phyloP scores from a whole-genome alignment of 2,329 filamentous ascomycete species.

The Fusarium redolens region DNA sequence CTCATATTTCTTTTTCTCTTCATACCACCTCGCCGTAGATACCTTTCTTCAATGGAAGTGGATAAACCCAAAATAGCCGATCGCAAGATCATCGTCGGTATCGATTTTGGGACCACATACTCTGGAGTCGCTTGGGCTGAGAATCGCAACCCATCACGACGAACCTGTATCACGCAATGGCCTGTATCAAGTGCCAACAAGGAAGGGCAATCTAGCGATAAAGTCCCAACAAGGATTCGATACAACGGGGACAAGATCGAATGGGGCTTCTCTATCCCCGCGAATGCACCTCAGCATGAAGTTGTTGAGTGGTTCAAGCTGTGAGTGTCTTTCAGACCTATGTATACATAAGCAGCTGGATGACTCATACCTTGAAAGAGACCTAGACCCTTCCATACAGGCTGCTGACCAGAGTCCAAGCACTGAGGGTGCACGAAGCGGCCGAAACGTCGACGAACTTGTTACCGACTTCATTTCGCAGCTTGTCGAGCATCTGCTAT shows the following conservation, averaged over 20 bases:
- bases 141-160: constrained; percentile 52
- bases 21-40: background rate
- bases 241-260: constrained; percentile 52
- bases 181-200: constrained; percentile 52
- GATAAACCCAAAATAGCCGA: constrained; percentile 50
- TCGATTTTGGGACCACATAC: constrained; percentile 67
- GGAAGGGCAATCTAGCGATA: constrained; percentile 54
- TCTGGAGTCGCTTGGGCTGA: constrained; percentile 63
- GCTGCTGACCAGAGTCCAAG: constrained; percentile 47
- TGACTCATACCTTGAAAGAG: constrained; percentile 41
- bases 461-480: constrained; percentile 61
- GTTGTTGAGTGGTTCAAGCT: constrained; percentile 62
- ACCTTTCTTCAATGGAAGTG: constrained; percentile 49
- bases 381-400: constrained; percentile 53
- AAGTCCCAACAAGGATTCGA: constrained; percentile 60
- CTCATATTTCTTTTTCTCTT: background rate
- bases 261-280: constrained; percentile 60
- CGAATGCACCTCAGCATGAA: constrained; percentile 52
- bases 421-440: constrained; percentile 43
- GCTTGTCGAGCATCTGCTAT: constrained; percentile 57
- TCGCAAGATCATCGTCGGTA: constrained; percentile 59
- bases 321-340: constrained; percentile 43
- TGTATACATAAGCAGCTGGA: background rate
- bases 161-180: constrained; percentile 55
- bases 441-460: constrained; percentile 53